phyloP scores from a whole-genome alignment of 2,329 filamentous ascomycete species.

The Aureobasidium zeae region DNA sequence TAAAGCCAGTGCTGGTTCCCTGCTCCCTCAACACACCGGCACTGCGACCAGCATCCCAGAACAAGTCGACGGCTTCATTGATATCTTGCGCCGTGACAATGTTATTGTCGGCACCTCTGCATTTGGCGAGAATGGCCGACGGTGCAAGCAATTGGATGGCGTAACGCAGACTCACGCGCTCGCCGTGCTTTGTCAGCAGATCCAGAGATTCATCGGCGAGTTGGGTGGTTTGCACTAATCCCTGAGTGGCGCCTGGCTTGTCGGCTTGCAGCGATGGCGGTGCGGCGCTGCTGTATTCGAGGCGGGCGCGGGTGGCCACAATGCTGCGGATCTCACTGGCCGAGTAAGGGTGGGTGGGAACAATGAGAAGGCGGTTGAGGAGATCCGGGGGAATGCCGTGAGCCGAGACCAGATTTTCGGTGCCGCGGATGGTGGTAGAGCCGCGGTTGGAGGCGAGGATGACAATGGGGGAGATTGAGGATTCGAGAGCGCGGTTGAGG shows the following conservation, averaged over 20 bases:
- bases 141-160: constrained; percentile 86
- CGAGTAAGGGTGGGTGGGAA: constrained; percentile 85
- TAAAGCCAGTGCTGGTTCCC: constrained; percentile 24
- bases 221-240: constrained; percentile 45
- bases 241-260: constrained; percentile 33
- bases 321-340: constrained; percentile 88
- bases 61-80: constrained; percentile 39
- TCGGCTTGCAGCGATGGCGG: constrained; percentile 24
- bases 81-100: constrained; percentile 47
- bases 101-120: constrained; percentile 37
- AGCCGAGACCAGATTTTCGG: constrained; percentile 51
- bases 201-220: constrained; percentile 77
- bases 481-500: constrained; percentile 95
- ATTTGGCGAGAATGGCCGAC: constrained; percentile 80
- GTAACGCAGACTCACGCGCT: constrained; percentile 83
- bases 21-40: constrained; percentile 29
- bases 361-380: constrained; percentile 84
- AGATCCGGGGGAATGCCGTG: constrained; percentile 94
- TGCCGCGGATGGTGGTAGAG: constrained; percentile 84
- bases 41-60: constrained; percentile 41
- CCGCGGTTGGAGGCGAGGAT: constrained; percentile 96
- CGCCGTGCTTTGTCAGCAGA: constrained; percentile 77
- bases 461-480: constrained; percentile 88
- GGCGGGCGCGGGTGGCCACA: constrained; percentile 63
- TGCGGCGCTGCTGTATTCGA: constrained; percentile 29